Conservation (phyloP, 176 grass and related monocot species). For the Pontederia crassipes region DNA sequence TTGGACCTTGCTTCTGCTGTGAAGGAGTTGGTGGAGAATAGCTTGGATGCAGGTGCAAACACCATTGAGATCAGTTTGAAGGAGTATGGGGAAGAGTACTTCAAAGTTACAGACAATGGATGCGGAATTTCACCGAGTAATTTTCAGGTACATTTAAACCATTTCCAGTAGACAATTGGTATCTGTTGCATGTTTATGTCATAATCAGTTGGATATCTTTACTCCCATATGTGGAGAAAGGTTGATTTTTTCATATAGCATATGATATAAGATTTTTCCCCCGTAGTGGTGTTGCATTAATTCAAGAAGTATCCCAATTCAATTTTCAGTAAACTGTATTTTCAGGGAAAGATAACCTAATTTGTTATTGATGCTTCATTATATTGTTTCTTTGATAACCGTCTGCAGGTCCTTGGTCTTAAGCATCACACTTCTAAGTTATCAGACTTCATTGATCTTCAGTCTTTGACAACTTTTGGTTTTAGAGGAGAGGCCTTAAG, state of each 20-base stretch:
- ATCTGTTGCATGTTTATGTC: background rate
- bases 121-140: constrained; percentile 58
- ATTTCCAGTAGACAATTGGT: background rate
- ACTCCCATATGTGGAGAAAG: no score
- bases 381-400: background rate
- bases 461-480: constrained; percentile 61
- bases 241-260: no score
- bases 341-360: background rate
- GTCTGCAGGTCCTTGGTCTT: constrained; percentile 51
- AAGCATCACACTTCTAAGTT: constrained; percentile 97
- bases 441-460: constrained; percentile 63
- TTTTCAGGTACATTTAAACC: constrained; percentile 49
- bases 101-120: constrained; percentile 87
- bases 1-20: constrained; percentile 80
- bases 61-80: constrained; percentile 76
- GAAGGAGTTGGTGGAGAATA: constrained; percentile 97
- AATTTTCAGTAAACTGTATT: no score
- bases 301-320: no score
- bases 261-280: no score
- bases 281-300: no score
- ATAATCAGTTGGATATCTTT: background rate
- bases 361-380: background rate
- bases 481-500: constrained; percentile 86
- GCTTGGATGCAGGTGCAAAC: constrained; percentile 82
- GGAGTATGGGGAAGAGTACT: constrained; percentile 68